Evolutionary conservation across 805 yeast species (phyloP).

Genomic region (Saturnispora diversa): DNA sequence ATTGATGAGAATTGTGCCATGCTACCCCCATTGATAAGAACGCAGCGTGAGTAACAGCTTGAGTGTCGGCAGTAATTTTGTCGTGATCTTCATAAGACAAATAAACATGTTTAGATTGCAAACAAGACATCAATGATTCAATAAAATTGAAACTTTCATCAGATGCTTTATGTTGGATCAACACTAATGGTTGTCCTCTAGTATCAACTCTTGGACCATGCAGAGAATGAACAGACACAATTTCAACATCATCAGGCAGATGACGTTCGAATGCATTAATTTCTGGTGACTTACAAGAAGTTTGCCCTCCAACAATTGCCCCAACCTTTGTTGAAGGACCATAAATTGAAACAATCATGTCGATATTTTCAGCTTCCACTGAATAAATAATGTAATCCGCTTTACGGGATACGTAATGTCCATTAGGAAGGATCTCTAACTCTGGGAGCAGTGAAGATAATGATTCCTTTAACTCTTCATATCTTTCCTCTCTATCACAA

Average conservation of each 20-base stretch:
- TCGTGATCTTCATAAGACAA: conserved; percentile 87
- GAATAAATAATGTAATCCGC: conserved; percentile 83
- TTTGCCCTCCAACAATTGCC: conserved; percentile 95
- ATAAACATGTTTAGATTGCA: conserved; percentile 69
- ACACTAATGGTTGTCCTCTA: conserved; percentile 85
- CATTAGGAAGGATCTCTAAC: conserved; percentile 61
- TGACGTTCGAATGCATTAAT: conserved; percentile 72
- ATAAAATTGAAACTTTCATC: conserved; percentile 53
- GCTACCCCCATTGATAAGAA: conserved; percentile 95
- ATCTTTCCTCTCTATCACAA: conserved; percentile 71
- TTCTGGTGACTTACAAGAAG: conserved; percentile 90
- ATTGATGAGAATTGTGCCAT: conserved; percentile 74
- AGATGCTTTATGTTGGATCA: conserved; percentile 65
- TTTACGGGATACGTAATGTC: conserved; percentile 72
- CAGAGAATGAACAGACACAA: conserved; percentile 80
- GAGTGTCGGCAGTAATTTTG: conserved; percentile 94
- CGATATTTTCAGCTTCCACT: conserved; percentile 86
- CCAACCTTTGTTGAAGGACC: conserved; percentile 87
- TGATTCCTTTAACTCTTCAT: conserved; percentile 33
- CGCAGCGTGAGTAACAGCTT: conserved; percentile 97
- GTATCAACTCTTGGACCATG: conserved; percentile 92
- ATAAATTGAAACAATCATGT: conserved; percentile 59
- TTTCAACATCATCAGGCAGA: conserved; percentile 72
- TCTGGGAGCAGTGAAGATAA: conserved; percentile 16
- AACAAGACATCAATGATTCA: conserved; percentile 55